phyloP scores from a whole-genome alignment of 768 basidiomycete species.

The Gloeopeniophorella convolvens region DNA sequence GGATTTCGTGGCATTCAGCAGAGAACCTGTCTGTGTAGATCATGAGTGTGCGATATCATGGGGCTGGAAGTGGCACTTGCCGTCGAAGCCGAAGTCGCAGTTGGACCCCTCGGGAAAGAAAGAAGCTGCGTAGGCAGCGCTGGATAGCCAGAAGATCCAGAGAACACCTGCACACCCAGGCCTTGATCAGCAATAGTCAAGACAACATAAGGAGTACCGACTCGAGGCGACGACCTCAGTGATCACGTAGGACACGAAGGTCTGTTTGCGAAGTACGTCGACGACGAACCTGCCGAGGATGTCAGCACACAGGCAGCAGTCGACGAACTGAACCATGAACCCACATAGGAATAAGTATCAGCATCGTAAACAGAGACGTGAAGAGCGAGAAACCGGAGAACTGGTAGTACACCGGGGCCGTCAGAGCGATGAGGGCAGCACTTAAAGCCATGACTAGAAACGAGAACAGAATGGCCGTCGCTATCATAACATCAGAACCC shows the following conservation, averaged over 20 bases:
- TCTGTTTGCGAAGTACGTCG: conserved; percentile 30
- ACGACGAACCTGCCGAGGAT: conserved; percentile 29
- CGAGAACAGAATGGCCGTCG: conserved; percentile 22
- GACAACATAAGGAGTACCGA: conserved; percentile 21
- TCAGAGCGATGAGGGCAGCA: conserved; percentile 25
- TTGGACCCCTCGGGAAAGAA: not conserved
- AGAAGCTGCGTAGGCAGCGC: conserved; percentile 25
- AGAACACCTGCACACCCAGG: conserved; percentile 23
- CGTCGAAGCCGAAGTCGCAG: too few relatives aligned
- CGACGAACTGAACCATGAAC: not conserved
- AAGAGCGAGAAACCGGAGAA: conserved; percentile 28
- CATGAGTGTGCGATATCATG: too few relatives aligned
- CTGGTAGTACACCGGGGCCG: conserved; percentile 14
- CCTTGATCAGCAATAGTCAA: not conserved
- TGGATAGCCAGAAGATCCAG: conserved; percentile 33
- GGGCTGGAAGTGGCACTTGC: too few relatives aligned
- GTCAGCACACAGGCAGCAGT: not conserved
- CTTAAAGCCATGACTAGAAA: conserved; percentile 28
- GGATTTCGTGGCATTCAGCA: conserved; percentile 25
- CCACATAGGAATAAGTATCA: conserved; percentile 27
- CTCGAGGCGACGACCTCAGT: conserved; percentile 32
- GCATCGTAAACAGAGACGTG: conserved; percentile 23
- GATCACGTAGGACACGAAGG: conserved; percentile 32
- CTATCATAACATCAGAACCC: too few relatives aligned
- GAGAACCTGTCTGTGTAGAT: too few relatives aligned